phyloP scores from a whole-genome alignment of 768 basidiomycete genomes.

The Xerocomus potaroensis region DNA sequence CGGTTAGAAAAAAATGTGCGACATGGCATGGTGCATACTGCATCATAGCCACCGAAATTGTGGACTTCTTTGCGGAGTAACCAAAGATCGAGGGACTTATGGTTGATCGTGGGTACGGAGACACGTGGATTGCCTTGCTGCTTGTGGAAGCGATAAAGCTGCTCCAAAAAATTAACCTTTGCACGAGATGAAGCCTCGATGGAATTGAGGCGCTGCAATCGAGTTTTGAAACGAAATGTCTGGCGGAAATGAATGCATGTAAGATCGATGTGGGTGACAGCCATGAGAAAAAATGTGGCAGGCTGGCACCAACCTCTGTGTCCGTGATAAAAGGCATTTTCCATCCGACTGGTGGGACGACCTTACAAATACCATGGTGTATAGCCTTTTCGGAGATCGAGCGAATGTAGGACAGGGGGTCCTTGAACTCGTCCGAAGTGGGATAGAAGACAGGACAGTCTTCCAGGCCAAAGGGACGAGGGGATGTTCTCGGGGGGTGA shows the following conservation, averaged over 20 bases:
- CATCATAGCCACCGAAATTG: slow-evolving; percentile 81
- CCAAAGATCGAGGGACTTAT: slow-evolving; percentile 92
- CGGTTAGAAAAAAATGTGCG: slow-evolving; percentile 19
- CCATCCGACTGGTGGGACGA: slow-evolving; percentile 91
- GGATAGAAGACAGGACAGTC: slow-evolving; percentile 92
- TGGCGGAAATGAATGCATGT: slow-evolving; percentile 25
- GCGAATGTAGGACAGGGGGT: slow-evolving; percentile 91
- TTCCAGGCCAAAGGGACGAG: slow-evolving; percentile 79
- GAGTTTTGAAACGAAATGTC: slow-evolving; percentile 94
- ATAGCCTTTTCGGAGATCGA: slow-evolving; percentile 68
- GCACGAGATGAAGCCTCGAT: slow-evolving; percentile 97
- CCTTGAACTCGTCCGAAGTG: slow-evolving; percentile 84
- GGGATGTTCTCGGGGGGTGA: slow-evolving; percentile 33
- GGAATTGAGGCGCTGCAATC: slow-evolving; percentile 90
- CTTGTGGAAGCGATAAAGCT: slow-evolving; percentile 93
- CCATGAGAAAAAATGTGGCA: slow-evolving; percentile 25
- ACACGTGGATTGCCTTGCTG: slow-evolving; percentile 91
- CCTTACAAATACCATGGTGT: slow-evolving; percentile 90
- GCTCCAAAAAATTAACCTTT: slow-evolving; percentile 95
- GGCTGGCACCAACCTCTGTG: slow-evolving; percentile 66
- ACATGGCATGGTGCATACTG: slow-evolving; percentile 46
- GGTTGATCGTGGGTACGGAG: slow-evolving; percentile 90
- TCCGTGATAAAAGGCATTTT: slow-evolving; percentile 94
- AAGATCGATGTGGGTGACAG: slow-evolving; percentile 15
- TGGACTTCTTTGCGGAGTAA: slow-evolving; percentile 88